Percentiles rank a stretch among this genome's conserved stretches.
Evolutionary conservation across 768 basidiomycete species (phyloP).

Genomic region (Flagelloscypha sp.): DNA sequence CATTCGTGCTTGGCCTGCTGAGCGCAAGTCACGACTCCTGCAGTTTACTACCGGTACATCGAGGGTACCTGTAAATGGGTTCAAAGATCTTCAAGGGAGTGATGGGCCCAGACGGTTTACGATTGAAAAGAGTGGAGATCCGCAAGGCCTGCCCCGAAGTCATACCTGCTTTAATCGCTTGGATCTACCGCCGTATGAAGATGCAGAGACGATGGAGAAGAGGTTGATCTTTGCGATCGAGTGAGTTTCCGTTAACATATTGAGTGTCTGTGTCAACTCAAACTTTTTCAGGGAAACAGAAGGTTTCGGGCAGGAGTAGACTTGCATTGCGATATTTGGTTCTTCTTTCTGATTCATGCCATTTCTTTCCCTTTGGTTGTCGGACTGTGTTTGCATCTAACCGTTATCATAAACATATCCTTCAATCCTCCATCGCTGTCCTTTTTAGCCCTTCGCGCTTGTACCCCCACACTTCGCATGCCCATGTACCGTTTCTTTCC

Average conservation of each 20-base stretch:
- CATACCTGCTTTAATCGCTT: constrained; percentile 93
- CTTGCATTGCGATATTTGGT: background rate
- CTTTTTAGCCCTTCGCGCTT: too few species aligned
- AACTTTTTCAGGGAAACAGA: constrained; percentile 54
- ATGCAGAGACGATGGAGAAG: constrained; percentile 79
- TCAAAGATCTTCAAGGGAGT: constrained; percentile 90
- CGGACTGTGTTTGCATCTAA: too few species aligned
- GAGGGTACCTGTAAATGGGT: constrained; percentile 85
- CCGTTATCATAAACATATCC: too few species aligned
- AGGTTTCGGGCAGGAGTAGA: constrained; percentile 60
- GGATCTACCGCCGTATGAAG: constrained; percentile 84
- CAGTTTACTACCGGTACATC: constrained; percentile 88
- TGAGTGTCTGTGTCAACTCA: constrained; percentile 6
- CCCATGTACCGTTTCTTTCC: too few species aligned
- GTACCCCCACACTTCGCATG: too few species aligned
- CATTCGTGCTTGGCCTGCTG: constrained; percentile 82
- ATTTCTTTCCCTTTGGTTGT: background rate
- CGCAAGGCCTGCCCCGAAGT: constrained; percentile 76
- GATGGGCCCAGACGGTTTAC: constrained; percentile 91
- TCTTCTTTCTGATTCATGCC: background rate
- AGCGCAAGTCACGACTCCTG: constrained; percentile 76
- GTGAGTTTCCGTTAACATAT: constrained; percentile 32
- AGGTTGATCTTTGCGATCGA: constrained; percentile 82
- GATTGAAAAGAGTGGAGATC: constrained; percentile 91
- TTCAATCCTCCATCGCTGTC: too few species aligned